These are phyloP conservation scores for Eremothecium sinecaudum DNA, from an alignment of 1,139 yeast species.

Conservation along the genomic window DNA sequence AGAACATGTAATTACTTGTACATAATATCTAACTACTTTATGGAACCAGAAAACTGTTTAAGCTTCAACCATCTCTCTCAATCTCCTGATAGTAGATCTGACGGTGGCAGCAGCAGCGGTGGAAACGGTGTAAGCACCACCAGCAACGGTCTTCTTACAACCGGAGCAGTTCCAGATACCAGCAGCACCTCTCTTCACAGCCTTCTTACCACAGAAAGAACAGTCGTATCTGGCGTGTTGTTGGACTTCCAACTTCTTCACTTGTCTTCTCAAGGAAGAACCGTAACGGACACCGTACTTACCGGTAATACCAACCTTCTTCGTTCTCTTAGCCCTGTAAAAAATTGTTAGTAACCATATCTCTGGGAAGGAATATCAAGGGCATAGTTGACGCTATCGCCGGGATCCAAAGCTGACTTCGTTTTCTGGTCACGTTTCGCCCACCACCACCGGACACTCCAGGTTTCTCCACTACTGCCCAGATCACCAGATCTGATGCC, in stretches of 20 bases:
- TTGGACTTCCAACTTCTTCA: conserved; percentile 98
- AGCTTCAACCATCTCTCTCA: conserved; percentile 99
- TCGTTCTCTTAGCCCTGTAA: conserved; percentile 86
- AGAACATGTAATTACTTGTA: no score
- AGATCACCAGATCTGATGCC: no score
- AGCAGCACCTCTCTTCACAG: conserved; percentile 95
- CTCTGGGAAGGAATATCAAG: no score
- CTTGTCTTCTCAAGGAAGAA: conserved; percentile 99
- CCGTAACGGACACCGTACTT: conserved; percentile 99
- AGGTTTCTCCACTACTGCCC: no score
- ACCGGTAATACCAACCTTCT: conserved; percentile 99
- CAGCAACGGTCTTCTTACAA: conserved; percentile 95
- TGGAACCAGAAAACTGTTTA: no score
- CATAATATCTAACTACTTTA: neutral
- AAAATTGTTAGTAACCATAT: neutral
- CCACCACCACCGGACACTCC: no score
- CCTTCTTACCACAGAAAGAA: conserved; percentile 99
- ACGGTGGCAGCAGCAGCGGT: conserved; percentile 99
- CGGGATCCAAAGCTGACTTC: no score
- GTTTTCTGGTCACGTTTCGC: no score
- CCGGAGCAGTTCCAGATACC: conserved; percentile 98
- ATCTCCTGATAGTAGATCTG: conserved; percentile 99
- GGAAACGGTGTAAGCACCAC: conserved; percentile 99
- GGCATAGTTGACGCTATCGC: no score
- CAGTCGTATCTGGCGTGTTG: conserved; percentile 99